Evolutionary conservation across 345 rosid species (phyloP), one percentile per base, ranked within the genome.

Genomic region (Bruguiera gymnorhiza): DNA sequence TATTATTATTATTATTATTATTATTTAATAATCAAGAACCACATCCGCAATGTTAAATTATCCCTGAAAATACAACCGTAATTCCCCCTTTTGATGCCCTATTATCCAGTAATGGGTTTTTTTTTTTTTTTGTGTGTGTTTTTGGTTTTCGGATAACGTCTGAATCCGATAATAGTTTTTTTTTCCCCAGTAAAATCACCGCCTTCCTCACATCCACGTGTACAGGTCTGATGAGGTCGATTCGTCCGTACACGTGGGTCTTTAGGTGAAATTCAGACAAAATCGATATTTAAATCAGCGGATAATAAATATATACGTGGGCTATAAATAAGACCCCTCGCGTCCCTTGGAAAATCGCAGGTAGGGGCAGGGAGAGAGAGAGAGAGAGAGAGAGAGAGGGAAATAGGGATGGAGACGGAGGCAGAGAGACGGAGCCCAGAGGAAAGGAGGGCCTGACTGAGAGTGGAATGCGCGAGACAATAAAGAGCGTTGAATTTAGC

Each of bases 311-410:
- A 36, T 13, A 43, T 13, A 43, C 1, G 57, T 61, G 54, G 67
- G 74, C 78, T 83, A 87, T 89, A 87, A 80, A 82, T 75, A 62
- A 0, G 15, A 6, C 19, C 52, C 3, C 43, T 29, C 65, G 20
- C 26, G 6, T 52, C 8, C 3, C 2, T 7, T 68, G 63, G 19
- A 43, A 6, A 59, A 70, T 63, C 34, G 60, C 61, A 71, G 67
- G 43, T 36, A 70, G 8, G 43, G 32, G 53, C 3, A 52, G 66
- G 2, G 81, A 16, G 74, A 72, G 77, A 62, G 57, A 15, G 74
- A 70, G 76, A 52, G 71, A 1, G n/a, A 23, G 70, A 36, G 60
- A 59, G 71, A 63, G 74, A 18, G 68, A 58, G 55, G 46, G 54
- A 18, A 61, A 51, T 69, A 56, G 74, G 8, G 51, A 27, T 27